Evolutionary conservation across 257 asterid species (phyloP).

Genomic region (Lycium barbarum): DNA sequence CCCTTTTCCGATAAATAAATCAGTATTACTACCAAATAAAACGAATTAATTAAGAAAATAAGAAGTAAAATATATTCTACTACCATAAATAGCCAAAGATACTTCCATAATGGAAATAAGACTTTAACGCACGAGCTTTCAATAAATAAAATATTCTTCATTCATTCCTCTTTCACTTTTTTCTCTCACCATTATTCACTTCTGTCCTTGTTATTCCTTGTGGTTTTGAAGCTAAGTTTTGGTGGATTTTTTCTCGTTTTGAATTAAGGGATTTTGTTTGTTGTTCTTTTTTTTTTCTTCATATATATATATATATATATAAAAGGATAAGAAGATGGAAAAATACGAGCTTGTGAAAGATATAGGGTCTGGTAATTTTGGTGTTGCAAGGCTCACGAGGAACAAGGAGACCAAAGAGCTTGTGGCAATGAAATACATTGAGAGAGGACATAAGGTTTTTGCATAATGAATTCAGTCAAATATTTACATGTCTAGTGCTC

Average conservation of each 20-base stretch:
- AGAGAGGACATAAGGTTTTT: conserved; percentile 93
- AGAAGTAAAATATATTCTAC: neutral
- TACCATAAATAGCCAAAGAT: neutral
- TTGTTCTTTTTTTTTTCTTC: neutral
- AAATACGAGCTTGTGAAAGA: conserved; percentile 98
- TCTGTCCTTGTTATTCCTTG: conserved; percentile 22
- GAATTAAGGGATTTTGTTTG: conserved; percentile 23
- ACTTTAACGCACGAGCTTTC: neutral
- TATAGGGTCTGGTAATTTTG: conserved; percentile 98
- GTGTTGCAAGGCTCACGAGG: conserved; percentile 98
- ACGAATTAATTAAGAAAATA: neutral
- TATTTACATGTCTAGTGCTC: conserved; percentile 13
- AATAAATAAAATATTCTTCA: neutral
- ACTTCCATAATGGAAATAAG: neutral
- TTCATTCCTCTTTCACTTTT: conserved; percentile 7
- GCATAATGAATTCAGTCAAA: conserved; percentile 20
- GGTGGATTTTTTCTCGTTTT: too few relatives aligned
- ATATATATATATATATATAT: neutral
- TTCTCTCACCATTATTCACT: neutral
- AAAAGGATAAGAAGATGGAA: conserved; percentile 58
- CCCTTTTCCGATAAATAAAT: too few relatives aligned
- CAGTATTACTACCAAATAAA: neutral
- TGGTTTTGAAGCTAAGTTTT: conserved; percentile 40
- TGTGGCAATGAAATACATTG: conserved; percentile 98
- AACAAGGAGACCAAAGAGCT: conserved; percentile 97